Conservation (phyloP, 768 basidiomycete genomes). For the Dendrothele bispora region DNA sequence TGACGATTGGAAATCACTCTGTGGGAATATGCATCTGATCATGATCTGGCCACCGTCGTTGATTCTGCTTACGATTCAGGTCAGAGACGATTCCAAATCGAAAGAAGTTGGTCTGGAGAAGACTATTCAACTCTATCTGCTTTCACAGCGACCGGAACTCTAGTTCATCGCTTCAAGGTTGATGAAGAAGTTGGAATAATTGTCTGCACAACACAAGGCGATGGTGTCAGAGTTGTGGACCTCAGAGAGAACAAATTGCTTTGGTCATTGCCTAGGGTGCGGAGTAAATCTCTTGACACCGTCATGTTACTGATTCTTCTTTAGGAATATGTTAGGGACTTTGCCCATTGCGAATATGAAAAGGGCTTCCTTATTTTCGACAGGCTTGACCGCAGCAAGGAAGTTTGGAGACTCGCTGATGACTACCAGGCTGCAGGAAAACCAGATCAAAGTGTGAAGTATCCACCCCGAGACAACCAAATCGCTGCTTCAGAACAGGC, state of each 20-base stretch:
- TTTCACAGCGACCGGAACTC: constrained; percentile 30
- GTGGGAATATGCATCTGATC: constrained; percentile 36
- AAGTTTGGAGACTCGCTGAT: constrained; percentile 65
- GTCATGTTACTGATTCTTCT: constrained; percentile 9
- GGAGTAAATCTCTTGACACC: constrained; percentile 14
- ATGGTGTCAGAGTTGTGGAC: constrained; percentile 62
- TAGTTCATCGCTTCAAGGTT: constrained; percentile 75
- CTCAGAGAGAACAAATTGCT: constrained; percentile 45
- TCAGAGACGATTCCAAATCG: constrained; percentile 40
- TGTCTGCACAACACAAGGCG: constrained; percentile 53
- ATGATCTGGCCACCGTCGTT: constrained; percentile 2
- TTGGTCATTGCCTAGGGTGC: constrained; percentile 64
- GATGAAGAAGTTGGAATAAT: constrained; percentile 62
- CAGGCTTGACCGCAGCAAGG: constrained; percentile 52
- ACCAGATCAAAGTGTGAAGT: constrained; percentile 30
- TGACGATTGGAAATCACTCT: constrained; percentile 57
- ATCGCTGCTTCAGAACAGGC: constrained; percentile 9
- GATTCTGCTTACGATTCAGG: constrained; percentile 34
- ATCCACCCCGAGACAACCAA: too few species aligned
- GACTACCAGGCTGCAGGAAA: constrained; percentile 22
- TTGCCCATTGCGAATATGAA: constrained; percentile 74
- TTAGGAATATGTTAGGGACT: constrained; percentile 49
- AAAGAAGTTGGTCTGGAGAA: constrained; percentile 55
- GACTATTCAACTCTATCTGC: constrained; percentile 38
- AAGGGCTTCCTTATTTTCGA: constrained; percentile 74